These are phyloP conservation scores for Musa acuminata DNA, from an alignment of 176 grass and related monocot genomes.

Conservation along the genomic window DNA sequence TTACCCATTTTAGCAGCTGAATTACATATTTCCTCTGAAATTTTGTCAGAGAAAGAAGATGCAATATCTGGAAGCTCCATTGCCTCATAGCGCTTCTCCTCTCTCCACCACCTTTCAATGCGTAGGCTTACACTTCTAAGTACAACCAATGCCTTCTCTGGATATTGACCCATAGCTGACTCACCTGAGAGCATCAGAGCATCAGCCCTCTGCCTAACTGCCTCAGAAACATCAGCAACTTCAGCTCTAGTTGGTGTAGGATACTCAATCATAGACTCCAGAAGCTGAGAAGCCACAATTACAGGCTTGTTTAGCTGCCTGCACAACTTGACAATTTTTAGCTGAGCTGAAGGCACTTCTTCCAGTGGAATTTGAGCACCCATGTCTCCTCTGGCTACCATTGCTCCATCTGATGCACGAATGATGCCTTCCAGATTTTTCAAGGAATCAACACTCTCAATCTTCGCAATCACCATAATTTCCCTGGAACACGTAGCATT, in stretches of 20 bases:
- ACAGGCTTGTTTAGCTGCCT: slow-evolving; percentile 96
- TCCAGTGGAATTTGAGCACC: slow-evolving; percentile 89
- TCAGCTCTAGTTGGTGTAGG: slow-evolving; percentile 82
- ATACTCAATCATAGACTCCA: slow-evolving; percentile 93
- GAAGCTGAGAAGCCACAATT: slow-evolving; percentile 88
- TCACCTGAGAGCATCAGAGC: slow-evolving; percentile 97
- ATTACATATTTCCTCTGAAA: slow-evolving; percentile 92
- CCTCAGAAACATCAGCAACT: slow-evolving; percentile 91
- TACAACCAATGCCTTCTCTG: slow-evolving; percentile 71
- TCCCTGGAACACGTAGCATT: slow-evolving; percentile 40
- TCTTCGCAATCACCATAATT: slow-evolving; percentile 83
- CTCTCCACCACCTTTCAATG: slow-evolving; percentile 91
- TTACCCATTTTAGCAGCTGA: slow-evolving; percentile 98
- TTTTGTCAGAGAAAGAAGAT: slow-evolving; percentile 77
- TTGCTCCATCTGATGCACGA: slow-evolving; percentile 70
- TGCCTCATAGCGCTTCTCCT: slow-evolving; percentile 74
- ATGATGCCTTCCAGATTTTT: slow-evolving; percentile 80
- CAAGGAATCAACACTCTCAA: slow-evolving; percentile 89
- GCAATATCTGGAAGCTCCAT: slow-evolving; percentile 66
- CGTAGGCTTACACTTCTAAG: slow-evolving; percentile 75
- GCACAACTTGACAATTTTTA: slow-evolving; percentile 79
- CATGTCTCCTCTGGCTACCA: slow-evolving; percentile 95
- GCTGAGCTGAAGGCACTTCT: slow-evolving; percentile 75
- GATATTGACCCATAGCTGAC: slow-evolving; percentile 89
- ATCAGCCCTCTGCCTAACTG: slow-evolving; percentile 77